Conservation (phyloP, 2,329 filamentous ascomycete species). For the Colletotrichum simmondsii region DNA sequence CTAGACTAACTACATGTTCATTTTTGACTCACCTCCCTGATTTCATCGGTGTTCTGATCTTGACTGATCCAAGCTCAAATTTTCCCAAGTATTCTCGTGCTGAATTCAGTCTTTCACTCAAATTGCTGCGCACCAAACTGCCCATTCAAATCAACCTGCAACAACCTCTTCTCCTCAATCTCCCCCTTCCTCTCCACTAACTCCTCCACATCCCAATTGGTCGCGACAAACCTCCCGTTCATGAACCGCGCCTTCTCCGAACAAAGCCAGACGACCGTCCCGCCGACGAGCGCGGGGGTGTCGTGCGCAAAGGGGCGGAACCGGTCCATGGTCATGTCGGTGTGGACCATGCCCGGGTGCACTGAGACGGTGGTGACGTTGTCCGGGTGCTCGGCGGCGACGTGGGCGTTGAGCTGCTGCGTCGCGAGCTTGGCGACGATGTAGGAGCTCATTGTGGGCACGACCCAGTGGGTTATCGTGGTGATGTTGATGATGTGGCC, state of each 20-base stretch:
- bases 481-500: conserved; percentile 42
- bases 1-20: conserved; percentile 6
- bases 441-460: conserved; percentile 42
- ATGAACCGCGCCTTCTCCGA: conserved; percentile 45
- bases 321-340: conserved; percentile 39
- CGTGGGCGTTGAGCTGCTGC: conserved; percentile 42
- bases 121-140: conserved; percentile 20
- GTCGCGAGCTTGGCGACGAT: conserved; percentile 43
- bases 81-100: too few species aligned
- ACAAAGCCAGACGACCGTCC: conserved; percentile 40
- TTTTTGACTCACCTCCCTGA: background rate
- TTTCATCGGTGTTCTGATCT: background rate
- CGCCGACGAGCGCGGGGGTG: conserved; percentile 42
- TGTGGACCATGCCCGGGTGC: conserved; percentile 46
- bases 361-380: conserved; percentile 41
- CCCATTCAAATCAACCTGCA: conserved; percentile 15
- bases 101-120: background rate
- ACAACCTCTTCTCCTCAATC: conserved; percentile 4
- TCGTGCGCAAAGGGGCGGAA: conserved; percentile 42
- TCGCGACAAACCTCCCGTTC: conserved; percentile 43
- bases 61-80: too few species aligned
- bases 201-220: conserved; percentile 50
- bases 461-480: conserved; percentile 32
- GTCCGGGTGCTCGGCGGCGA: conserved; percentile 43
- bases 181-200: conserved; percentile 32